A percentile compares a stretch with the other conserved stretches of the same genome.
Conservation (phyloP, 2,329 filamentous ascomycete genomes). For the Aspergillus caelatus region DNA sequence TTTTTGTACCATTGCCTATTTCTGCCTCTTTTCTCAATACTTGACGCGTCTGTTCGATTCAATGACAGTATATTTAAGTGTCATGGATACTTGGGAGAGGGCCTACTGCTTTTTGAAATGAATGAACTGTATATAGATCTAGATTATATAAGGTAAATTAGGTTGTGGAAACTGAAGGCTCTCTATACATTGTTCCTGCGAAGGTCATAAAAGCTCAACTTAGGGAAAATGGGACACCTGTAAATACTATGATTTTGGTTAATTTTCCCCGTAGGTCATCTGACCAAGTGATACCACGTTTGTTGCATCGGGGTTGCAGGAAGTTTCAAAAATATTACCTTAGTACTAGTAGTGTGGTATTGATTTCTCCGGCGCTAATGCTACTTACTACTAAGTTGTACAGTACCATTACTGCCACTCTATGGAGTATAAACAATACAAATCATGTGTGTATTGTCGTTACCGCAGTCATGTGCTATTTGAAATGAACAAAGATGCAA, state of each 20-base stretch:
- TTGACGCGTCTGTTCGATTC: background rate
- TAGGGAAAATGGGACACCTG: too few relatives aligned
- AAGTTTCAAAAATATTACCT: background rate
- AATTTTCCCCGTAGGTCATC: background rate
- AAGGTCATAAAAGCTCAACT: background rate
- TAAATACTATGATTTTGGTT: too few relatives aligned
- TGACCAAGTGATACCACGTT: background rate
- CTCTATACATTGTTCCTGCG: too few relatives aligned
- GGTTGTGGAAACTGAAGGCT: background rate
- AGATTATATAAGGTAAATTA: background rate
- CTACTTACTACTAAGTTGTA: background rate
- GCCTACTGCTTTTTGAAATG: background rate
- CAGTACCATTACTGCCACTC: background rate
- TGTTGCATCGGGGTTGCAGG: background rate
- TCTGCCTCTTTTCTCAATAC: background rate
- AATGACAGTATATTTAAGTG: background rate
- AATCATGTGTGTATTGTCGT: background rate
- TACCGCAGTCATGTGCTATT: background rate
- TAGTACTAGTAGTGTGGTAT: background rate
- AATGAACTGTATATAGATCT: slow-evolving; percentile 2
- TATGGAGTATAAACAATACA: background rate
- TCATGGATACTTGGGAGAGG: background rate
- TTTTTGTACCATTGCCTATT: slow-evolving; percentile 5
- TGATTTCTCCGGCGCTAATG: background rate
- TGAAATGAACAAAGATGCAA: too few relatives aligned